Base-by-base conservation (phyloP, 2,329 filamentous ascomycete genomes). In the Fusarium buxicola region DNA sequence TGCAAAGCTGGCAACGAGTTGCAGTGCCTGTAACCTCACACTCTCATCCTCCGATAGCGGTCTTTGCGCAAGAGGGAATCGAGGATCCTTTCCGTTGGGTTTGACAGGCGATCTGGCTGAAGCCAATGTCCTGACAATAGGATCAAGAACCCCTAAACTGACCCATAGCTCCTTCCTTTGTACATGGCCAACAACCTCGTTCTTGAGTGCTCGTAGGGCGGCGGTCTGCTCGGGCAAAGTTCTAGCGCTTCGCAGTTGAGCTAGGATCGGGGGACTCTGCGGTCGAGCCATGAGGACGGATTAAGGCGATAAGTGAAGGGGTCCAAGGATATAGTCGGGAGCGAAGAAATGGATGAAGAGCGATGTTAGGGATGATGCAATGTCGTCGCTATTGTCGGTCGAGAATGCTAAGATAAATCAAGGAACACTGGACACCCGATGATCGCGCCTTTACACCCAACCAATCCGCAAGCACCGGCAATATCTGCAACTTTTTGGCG, bases 181-280 rank as follows among this genome's bases (percentile, higher is more conserved):
- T 30, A 90, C 84, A 76, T 98, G 92, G 21, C 95, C 95, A 58
- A 97, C 88, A 43, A 96, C 85, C 63, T 95, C 91, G 76, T 97
- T 95, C 80, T 97, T 98, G 27, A 99, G 80, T 36, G 83, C 81
- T 65, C 89, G 87, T 39, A 97, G 82, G 45, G 88, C 85, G 24
- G 82, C 79, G 35, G 85, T 79, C 68, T 85, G 84, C 62, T 88
- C 84, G 18, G 76, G 65, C 41, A 78, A 74, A 31, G 78, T 81
- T 62, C 78, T 81, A 9, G 88, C 83, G 68, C 79, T 83, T 63
- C 81, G 81, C 53, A 90, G 79, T 72, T 87, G 83, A 53, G 82
- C 76, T 46, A 88, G 77, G 65, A 88, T 82, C 49, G 84, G 80
- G 46, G 83, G 80, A 54, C 75, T 80, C 65, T 81, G 80, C 56